These are phyloP conservation scores for Debaryomyces sp. DNA, from an alignment of 1,139 yeast genomes.

Conservation along the genomic window DNA sequence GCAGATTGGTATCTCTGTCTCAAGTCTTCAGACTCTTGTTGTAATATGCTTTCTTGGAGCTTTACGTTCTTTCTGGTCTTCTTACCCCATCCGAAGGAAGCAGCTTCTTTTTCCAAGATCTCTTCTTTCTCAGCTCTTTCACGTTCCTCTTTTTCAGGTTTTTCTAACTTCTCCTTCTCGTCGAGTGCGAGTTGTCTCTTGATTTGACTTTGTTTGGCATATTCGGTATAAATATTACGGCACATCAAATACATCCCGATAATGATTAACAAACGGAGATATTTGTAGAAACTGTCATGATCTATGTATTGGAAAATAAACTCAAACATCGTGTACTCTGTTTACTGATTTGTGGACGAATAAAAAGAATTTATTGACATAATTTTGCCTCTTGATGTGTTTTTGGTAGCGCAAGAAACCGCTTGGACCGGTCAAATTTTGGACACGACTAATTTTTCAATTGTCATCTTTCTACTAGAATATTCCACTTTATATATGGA, in stretches of 20 bases:
- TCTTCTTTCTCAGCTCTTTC: constrained; percentile 32
- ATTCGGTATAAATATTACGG: constrained; percentile 40
- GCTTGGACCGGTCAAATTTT: constrained; percentile 5
- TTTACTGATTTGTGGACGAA: background rate
- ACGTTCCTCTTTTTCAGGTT: constrained; percentile 35
- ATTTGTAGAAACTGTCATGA: constrained; percentile 36
- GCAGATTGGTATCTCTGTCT: constrained; percentile 46
- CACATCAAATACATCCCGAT: constrained; percentile 40
- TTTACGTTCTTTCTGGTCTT: constrained; percentile 62
- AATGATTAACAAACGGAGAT: constrained; percentile 37
- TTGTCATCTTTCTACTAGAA: background rate
- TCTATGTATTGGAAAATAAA: constrained; percentile 41
- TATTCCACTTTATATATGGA: background rate
- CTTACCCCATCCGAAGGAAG: constrained; percentile 78
- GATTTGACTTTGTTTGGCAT: constrained; percentile 55
- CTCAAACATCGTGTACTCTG: constrained; percentile 26
- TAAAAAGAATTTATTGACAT: background rate
- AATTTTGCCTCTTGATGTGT: background rate
- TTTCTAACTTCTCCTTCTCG: constrained; percentile 41
- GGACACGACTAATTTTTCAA: constrained; percentile 4
- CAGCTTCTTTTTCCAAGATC: constrained; percentile 41
- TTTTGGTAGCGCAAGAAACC: constrained; percentile 3
- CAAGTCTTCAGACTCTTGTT: constrained; percentile 46
- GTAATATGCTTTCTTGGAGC: constrained; percentile 55
- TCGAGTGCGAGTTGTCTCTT: constrained; percentile 53